Percentiles rank a stretch among this genome's conserved stretches.
These are phyloP conservation scores for Macrotyloma uniflorum DNA, from an alignment of 306 rosid genomes.

Conservation along the genomic window DNA sequence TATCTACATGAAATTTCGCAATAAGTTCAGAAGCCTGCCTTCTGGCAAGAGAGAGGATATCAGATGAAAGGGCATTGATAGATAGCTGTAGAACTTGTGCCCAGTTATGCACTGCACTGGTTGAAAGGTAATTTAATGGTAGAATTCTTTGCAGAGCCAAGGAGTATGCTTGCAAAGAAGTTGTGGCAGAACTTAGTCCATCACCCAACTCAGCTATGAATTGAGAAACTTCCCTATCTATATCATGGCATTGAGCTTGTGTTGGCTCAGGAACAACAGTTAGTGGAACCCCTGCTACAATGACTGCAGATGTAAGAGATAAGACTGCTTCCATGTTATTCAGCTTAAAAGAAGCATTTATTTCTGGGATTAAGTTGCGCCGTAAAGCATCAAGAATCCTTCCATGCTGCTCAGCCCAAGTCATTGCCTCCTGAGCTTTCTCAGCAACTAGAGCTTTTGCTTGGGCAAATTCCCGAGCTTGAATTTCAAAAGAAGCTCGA, in stretches of 20 bases:
- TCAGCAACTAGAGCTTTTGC: constrained; percentile 76
- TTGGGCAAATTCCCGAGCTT: constrained; percentile 84
- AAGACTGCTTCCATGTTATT: constrained; percentile 63
- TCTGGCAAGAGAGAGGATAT: constrained; percentile 77
- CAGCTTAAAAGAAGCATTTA: constrained; percentile 54
- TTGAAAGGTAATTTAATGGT: constrained; percentile 82
- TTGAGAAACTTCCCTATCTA: constrained; percentile 87
- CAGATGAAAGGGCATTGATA: constrained; percentile 70
- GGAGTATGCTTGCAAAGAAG: constrained; percentile 77
- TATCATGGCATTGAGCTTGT: constrained; percentile 90
- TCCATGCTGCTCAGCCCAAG: constrained; percentile 95
- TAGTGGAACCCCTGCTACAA: constrained; percentile 85
- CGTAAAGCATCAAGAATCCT: constrained; percentile 85
- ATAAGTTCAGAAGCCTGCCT: constrained; percentile 88
- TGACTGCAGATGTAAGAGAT: constrained; percentile 89
- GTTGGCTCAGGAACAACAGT: constrained; percentile 99
- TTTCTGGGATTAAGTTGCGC: constrained; percentile 71
- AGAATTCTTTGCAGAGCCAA: constrained; percentile 85
- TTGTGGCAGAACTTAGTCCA: constrained; percentile 72
- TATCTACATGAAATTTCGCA: constrained; percentile 60
- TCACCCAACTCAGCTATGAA: constrained; percentile 70
- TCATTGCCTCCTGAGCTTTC: constrained; percentile 91
- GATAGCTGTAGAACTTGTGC: constrained; percentile 83
- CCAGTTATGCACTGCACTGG: constrained; percentile 93
- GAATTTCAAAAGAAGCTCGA: constrained; percentile 75